Conservation (phyloP, 1,284 basidiomycete species). For the Microbotryum lychnidis-dioicae region DNA sequence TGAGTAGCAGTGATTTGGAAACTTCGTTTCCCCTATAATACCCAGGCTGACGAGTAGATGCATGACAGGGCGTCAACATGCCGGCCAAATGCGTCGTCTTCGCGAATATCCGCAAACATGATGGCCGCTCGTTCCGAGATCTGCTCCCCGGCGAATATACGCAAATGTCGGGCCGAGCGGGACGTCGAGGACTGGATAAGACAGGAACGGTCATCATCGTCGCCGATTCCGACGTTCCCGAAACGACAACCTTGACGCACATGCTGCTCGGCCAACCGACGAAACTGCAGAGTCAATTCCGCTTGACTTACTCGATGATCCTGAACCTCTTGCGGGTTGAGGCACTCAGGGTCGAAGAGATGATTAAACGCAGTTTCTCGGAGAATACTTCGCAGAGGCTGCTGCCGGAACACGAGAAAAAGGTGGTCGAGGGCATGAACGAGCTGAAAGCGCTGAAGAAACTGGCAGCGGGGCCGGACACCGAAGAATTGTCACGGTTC, state of each 20-base stretch:
- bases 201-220: constrained; percentile 95
- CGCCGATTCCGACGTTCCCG: constrained; percentile 69
- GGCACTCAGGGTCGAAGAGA: constrained; percentile 92
- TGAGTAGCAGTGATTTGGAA: constrained; percentile 39
- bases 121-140: constrained; percentile 84
- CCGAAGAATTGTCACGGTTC: constrained; percentile 59
- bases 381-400: constrained; percentile 92
- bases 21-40: neutral
- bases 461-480: constrained; percentile 48
- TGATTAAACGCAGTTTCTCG: constrained; percentile 99
- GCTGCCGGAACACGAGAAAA: constrained; percentile 84
- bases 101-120: constrained; percentile 90
- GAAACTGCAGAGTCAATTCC: constrained; percentile 92
- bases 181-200: constrained; percentile 85
- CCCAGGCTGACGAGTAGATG: neutral
- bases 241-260: constrained; percentile 66
- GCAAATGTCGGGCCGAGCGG: constrained; percentile 98
- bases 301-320: constrained; percentile 99
- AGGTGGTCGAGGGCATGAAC: constrained; percentile 71
- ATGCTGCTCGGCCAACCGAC: constrained; percentile 93
- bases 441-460: constrained; percentile 57
- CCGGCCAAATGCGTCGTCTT: constrained; percentile 96
- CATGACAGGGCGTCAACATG: constrained; percentile 89
- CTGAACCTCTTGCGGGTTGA: constrained; percentile 93
- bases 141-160: constrained; percentile 51